Base-by-base conservation (phyloP, 2,329 filamentous ascomycete species). In the Ascochyta lentis region DNA sequence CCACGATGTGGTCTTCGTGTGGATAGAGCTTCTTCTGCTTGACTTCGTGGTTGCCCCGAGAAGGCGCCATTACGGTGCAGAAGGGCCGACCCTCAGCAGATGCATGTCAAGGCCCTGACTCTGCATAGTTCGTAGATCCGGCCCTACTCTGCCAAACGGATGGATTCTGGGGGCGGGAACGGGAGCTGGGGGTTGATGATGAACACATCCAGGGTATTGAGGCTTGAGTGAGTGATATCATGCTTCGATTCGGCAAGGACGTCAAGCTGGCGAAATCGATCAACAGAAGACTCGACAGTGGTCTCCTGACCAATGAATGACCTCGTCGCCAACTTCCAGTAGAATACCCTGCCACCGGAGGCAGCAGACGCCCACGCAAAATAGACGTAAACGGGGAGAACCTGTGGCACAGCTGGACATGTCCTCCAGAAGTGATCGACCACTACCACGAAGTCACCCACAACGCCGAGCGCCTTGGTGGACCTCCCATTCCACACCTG, bases 41-140 rank as follows among this genome's bases (percentile, higher is more conserved):
- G 23, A 16, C 23, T 15, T 41, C 12, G 23, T 22, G 12, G 6
- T 13, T 9, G 24, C 39, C 7, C 39, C 13, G 39, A 27, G 24
- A 39, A 44, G 47, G 42, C 45, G 42, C 35, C 6, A 50, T 10
- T 49, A 38, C 53, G 37, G 26, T 33, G 47, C 0, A 56, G 34
- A 56, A 47, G 53, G 53, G 43, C 53, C 53, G 53, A 44, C 31
- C 26, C 47, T 40, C 26, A 41, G 22, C 34, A 54, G 34, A 33
- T 33, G 12, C 9, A 22, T 26, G 34, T 37, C 53, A 45, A 46
- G 10, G 31, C 22, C 29, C 40, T 16, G 31, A n/a, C 4, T 24
- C 4, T 40, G 19, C 6, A 19, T 22, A 24, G 33, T 43, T 51
- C 13, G 47, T 37, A 29, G 42, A 56, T 51, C 53, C 53, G 42